Conservation (phyloP, 495 filamentous ascomycete species). For the Chaetomium tenue region DNA sequence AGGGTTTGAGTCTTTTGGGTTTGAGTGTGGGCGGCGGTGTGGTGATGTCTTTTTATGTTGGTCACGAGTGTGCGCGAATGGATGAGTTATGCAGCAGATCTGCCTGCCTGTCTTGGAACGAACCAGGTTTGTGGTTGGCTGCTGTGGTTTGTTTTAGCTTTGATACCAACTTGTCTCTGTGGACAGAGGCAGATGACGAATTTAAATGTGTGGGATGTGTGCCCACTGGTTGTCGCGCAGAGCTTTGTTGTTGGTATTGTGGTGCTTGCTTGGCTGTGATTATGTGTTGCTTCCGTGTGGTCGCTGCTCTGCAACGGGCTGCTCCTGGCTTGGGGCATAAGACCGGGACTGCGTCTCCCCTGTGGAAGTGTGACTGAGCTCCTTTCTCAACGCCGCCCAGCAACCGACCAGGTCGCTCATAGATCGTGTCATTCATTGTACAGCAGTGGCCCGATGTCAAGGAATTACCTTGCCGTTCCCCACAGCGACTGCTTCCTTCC, state of each 20-base stretch:
- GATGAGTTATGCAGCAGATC: not conserved
- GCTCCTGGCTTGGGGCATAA: no score
- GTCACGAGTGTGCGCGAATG: not conserved
- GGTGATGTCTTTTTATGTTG: not conserved
- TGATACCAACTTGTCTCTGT: constrained; percentile 4
- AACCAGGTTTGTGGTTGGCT: not conserved
- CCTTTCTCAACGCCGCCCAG: no score
- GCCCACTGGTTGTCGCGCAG: not conserved
- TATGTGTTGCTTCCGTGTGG: not conserved
- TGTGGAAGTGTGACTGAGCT: no score
- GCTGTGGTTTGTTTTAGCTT: not conserved
- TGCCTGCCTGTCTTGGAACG: no score
- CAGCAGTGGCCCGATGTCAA: no score
- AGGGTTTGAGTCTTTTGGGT: constrained; percentile 1
- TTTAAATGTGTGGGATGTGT: not conserved
- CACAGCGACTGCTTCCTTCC: no score
- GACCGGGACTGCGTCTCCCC: no score
- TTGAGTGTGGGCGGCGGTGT: no score
- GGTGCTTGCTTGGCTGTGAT: not conserved
- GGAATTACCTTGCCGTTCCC: no score
- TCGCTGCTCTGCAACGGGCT: no score
- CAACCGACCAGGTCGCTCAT: no score
- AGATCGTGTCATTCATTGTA: no score
- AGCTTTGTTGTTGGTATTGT: not conserved
- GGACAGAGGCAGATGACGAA: not conserved